Percentiles rank a stretch among this genome's conserved stretches.
These are phyloP conservation scores for Lactarius deliciosus DNA, from an alignment of 768 basidiomycete species.

Conservation along the genomic window DNA sequence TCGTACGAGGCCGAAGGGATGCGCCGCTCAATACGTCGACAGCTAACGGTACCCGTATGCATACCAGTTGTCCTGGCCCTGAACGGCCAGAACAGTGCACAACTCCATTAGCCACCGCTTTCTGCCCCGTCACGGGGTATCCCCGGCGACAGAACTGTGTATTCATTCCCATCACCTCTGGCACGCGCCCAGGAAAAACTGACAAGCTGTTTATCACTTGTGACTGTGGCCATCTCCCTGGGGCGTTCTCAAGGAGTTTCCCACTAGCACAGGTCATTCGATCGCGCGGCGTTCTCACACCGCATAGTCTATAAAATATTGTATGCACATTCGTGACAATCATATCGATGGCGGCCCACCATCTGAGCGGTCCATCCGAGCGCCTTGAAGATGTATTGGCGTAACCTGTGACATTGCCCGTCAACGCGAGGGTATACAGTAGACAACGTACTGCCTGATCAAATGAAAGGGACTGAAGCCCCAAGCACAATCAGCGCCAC, in stretches of 20 bases:
- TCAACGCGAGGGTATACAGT: neutral
- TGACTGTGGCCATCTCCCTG: neutral
- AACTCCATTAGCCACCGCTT: neutral
- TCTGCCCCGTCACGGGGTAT: constrained; percentile 4
- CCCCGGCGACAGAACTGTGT: neutral
- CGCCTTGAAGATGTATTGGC: neutral
- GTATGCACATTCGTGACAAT: neutral
- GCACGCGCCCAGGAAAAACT: neutral
- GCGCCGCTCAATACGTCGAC: neutral
- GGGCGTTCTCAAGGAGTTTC: constrained; percentile 4
- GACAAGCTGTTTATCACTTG: neutral
- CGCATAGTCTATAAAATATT: neutral
- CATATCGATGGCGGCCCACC: neutral
- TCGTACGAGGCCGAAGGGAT: neutral
- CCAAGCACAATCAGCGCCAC: neutral
- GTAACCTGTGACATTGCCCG: neutral
- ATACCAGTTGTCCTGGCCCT: neutral
- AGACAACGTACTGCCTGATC: neutral
- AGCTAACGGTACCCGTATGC: neutral
- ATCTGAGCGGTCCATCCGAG: neutral
- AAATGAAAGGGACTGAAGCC: neutral
- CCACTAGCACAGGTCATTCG: constrained; percentile 4
- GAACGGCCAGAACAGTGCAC: neutral
- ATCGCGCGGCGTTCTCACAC: constrained; percentile 17
- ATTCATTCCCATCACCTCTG: neutral